These are phyloP conservation scores for Yarrowia sp. DNA, from an alignment of 805 yeast species.

Conservation along the genomic window DNA sequence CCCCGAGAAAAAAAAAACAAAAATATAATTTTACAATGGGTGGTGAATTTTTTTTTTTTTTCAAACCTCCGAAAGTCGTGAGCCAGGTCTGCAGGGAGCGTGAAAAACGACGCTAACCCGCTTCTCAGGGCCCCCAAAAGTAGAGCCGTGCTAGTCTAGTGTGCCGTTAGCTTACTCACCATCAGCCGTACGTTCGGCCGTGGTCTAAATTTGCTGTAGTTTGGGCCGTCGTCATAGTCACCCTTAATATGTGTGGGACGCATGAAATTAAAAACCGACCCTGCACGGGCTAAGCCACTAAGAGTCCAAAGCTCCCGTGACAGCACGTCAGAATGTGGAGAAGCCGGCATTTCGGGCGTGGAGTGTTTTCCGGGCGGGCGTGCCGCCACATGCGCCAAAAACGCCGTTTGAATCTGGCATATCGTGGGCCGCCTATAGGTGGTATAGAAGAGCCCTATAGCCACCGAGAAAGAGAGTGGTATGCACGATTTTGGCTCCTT, in stretches of 20 bases:
- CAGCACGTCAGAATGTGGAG: neutral
- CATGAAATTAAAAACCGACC: constrained; percentile 18
- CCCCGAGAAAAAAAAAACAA: neutral
- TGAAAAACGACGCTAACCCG: neutral
- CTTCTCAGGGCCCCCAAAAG: constrained; percentile 1
- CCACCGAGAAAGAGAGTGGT: neutral
- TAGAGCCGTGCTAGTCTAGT: constrained; percentile 3
- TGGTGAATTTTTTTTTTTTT: too few relatives aligned
- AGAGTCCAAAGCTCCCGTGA: neutral
- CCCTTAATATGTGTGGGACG: neutral
- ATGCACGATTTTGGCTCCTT: constrained; percentile 19
- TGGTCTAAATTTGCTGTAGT: too few relatives aligned
- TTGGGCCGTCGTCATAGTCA: too few relatives aligned
- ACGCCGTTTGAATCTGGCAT: constrained; percentile 4
- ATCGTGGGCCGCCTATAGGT: neutral
- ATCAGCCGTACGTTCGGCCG: neutral
- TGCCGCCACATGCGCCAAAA: too few relatives aligned
- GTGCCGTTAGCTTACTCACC: constrained; percentile 16
- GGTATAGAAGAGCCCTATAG: neutral
- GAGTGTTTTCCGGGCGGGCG: too few relatives aligned
- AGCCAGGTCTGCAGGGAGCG: neutral
- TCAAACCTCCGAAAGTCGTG: neutral
- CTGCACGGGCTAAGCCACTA: constrained; percentile 19
- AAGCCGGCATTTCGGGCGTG: neutral
- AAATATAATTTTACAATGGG: too few relatives aligned